Evolutionary conservation across 495 filamentous ascomycete species (phyloP), one percentile per base, ranked within the genome.

Genomic region (Aspergillus baeticus): DNA sequence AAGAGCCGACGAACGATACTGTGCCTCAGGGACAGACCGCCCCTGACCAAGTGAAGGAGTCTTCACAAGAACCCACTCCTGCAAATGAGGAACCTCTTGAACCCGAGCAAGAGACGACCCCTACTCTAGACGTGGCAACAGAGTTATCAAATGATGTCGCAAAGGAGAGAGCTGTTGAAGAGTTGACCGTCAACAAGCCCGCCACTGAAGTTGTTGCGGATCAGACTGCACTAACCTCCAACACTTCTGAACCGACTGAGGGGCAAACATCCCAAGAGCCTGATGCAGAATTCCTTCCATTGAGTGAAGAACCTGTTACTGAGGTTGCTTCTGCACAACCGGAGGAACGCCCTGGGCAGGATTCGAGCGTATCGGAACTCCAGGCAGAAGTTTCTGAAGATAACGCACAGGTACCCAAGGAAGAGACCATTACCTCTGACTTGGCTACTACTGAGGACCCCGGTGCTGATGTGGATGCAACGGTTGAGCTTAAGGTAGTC

Each of bases 341-440:
- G 6, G 57, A 36, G 15, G 50, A 54, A 21, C 44, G 54, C 26
- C 31, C 51, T 5, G 37, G 51, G 10, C 31, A 54, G n/a, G 37
- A 48, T 33, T 1, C 56, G 20, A 42, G 38, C 15, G 46, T 33
- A 35, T 14, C 20, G 10, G 46, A 46, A 33, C n/a, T 34, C 41
- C 23, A 49, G 17, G 38, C 49, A 10, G 35, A 23, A 10, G 39
- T 43, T 6, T 35, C 37, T 14, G 59, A 59, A 21, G 57, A 57
- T 34, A 36, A 52, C 5, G 6, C 31, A 22, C 38, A 31, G 10
- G 39, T 59, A 29, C 15, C 29, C 0, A 10, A 63, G 23, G 56
- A 61, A 15, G 62, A 61, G 22, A 39, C 51, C 8, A 51, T 39
- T 15, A 41, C 36, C 23, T 18, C 50, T 26, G 57, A 50, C 33